Evolutionary conservation across 2,329 filamentous ascomycete species (phyloP), one percentile per base, ranked within the genome.

Genomic region (Lasiodiplodia hormozganensis): DNA sequence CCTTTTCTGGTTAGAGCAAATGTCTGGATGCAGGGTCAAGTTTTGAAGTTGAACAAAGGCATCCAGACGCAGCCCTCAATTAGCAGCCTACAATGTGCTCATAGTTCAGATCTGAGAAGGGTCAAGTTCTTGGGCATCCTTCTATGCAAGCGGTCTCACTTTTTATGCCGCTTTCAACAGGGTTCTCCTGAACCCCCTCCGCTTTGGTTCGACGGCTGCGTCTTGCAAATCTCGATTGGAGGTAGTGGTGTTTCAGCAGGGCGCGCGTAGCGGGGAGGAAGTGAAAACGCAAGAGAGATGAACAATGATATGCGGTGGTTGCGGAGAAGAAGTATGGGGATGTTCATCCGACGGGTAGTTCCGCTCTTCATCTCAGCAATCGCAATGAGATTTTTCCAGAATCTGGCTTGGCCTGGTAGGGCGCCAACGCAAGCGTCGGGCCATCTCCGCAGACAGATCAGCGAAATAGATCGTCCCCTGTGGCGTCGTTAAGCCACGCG

Each of bases 381-480:
- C 10, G 25, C 21, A 34, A 10, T 34, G 31, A 10, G 31, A 34
- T 34, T 34, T 34, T 34, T 10, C 31, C 31, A 34, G 31, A 34
- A 34, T 28, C 28, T 28, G 28, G 28, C 28, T 28, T 28, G 28
- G 28, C 28, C 28, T 28, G 28, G 28, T 28, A 28, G 28, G 28
- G 28, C 28, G 49, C 23, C n/a, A 16, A 23, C 16, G n/a, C 18
- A 14, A 18, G 16, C 14, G 5, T 40, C 36, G 31, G 21, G 56
- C 36, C 57, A 43, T 60, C 57, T 47, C 57, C 36, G 36, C 57
- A 31, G 12, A 16, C 23, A 34, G 58, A 62, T 62, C 40, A 47
- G 57, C 57, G 25, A 62, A 49, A 62, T 12, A 14, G 57, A 62
- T 62, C 57, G 18, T 34, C 60, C 38, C 43, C 60, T 64, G 60